Base-by-base conservation (phyloP, 805 yeast genomes). In the Aciculoconidium aculeatum region DNA sequence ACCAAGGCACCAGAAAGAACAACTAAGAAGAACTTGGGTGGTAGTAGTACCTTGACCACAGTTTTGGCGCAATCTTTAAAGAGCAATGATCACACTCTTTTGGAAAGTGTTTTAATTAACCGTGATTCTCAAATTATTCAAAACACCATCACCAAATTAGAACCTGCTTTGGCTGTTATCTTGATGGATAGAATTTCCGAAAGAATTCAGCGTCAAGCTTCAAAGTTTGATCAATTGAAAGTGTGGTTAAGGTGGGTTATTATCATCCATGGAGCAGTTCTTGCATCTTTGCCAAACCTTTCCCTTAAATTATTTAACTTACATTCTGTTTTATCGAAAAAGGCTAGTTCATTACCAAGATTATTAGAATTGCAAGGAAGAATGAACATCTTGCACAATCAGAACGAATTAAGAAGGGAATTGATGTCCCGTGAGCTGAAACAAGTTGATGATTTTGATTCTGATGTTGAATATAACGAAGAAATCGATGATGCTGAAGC, bases 31-130 rank as follows among this genome's bases (percentile, higher is more conserved):
- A 68, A 67, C 4, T 45, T 46, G 19, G 47, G 44, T 7, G 73
- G 77, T 12, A 94, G 92, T 29, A 51, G 55, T 0, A 76, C 95
- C 2, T 72, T 88, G 36, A 75, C 95, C 2, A 77, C 82, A 1
- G 75, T 92, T n/a, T 65, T 92, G 25, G 67, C 88, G 9, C 98
- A 92, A 60, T 90, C 98, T 0, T 67, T 92, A 38, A 78, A 75
- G 45, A 78, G 94, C 12, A 84, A 83, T 46, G 99, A 92, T 52
- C 87, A 79, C 45, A 63, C 92, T 7, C 64, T 92, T 33, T 66
- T 92, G 38, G 97, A 92, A 53, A 75, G 85, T 3, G 95, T 94
- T 8, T 66, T 92, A 39, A 56, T 57, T 35, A 72, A 72, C 42
- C 61, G 65, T 27, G 78, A 74, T 40, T 71, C 72, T 27, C 51